Percentiles rank a stretch among this genome's conserved stretches.
Conservation (phyloP, 495 filamentous ascomycete species). For the Chaetomium tenue region DNA sequence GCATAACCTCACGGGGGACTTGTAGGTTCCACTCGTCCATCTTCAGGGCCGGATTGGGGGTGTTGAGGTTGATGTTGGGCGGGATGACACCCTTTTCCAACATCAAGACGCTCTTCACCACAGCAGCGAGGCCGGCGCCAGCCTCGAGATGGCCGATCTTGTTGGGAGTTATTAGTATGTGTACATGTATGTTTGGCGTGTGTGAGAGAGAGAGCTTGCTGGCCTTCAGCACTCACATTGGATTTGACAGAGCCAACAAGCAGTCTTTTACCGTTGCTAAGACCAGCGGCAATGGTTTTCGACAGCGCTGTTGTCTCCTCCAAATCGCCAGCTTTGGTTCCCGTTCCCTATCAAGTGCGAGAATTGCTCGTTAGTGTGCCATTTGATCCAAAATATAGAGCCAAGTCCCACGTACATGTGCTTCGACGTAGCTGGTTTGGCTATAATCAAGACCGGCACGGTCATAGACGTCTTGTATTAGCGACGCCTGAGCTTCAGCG, state of each 20-base stretch:
- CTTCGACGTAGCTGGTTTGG: neutral
- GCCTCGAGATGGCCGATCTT: constrained; percentile 55
- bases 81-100: constrained; percentile 51
- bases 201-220: no score
- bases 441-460: neutral
- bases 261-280: constrained; percentile 23
- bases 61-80: constrained; percentile 46
- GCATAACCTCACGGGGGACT: constrained; percentile 29
- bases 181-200: no score
- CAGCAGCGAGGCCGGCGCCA: constrained; percentile 48
- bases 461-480: neutral
- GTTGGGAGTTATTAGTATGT: neutral
- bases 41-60: constrained; percentile 47
- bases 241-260: constrained; percentile 57
- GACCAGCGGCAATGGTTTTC: neutral
- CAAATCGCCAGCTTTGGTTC: neutral
- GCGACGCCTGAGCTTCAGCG: neutral
- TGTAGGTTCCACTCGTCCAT: constrained; percentile 32
- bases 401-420: neutral
- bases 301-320: neutral
- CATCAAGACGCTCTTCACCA: constrained; percentile 54
- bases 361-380: neutral
- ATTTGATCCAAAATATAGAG: neutral
- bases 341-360: neutral
- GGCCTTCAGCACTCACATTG: constrained; percentile 36